Percentiles rank a stretch among this genome's conserved stretches.
phyloP scores from a whole-genome alignment of 2,329 filamentous ascomycete genomes.

The Xenoacremonium recifei region DNA sequence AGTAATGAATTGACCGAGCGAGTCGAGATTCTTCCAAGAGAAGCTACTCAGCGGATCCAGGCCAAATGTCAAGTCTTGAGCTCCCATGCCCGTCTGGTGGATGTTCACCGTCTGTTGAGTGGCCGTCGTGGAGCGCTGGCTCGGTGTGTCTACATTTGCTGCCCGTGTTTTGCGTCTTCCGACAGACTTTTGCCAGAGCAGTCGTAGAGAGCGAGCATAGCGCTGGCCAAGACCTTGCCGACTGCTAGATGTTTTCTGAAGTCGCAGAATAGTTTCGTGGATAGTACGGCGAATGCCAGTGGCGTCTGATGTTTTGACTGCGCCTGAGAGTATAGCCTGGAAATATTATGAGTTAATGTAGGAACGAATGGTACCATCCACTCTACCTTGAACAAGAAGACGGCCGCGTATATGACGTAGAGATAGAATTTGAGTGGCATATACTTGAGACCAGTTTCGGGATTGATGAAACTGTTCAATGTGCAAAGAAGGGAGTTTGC shows the following conservation, averaged over 20 bases:
- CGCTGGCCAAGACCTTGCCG: conserved; percentile 59
- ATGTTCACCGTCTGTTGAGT: conserved; percentile 1
- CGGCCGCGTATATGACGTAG: conserved; percentile 61
- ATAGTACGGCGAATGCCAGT: conserved; percentile 57
- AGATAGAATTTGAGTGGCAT: conserved; percentile 65
- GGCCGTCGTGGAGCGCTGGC: neutral
- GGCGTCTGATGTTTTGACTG: conserved; percentile 54
- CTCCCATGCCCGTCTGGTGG: conserved; percentile 2
- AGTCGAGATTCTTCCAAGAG: conserved; percentile 60
- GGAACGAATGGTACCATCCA: neutral
- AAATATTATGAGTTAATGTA: neutral
- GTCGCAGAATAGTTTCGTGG: conserved; percentile 55
- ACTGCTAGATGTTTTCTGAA: conserved; percentile 57
- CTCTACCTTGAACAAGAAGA: conserved; percentile 62
- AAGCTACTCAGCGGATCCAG: conserved; percentile 53
- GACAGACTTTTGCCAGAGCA: conserved; percentile 52
- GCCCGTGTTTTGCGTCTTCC: conserved; percentile 11
- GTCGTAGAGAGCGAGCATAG: conserved; percentile 58
- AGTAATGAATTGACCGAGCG: conserved; percentile 53
- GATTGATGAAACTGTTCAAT: conserved; percentile 58
- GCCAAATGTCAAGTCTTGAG: conserved; percentile 26
- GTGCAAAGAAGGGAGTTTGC: conserved; percentile 61
- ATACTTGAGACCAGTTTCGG: conserved; percentile 56
- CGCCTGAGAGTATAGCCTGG: conserved; percentile 56
- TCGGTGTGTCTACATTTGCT: neutral